phyloP scores from a whole-genome alignment of 1,139 yeast genomes.

The Blastobotrys proliferans region DNA sequence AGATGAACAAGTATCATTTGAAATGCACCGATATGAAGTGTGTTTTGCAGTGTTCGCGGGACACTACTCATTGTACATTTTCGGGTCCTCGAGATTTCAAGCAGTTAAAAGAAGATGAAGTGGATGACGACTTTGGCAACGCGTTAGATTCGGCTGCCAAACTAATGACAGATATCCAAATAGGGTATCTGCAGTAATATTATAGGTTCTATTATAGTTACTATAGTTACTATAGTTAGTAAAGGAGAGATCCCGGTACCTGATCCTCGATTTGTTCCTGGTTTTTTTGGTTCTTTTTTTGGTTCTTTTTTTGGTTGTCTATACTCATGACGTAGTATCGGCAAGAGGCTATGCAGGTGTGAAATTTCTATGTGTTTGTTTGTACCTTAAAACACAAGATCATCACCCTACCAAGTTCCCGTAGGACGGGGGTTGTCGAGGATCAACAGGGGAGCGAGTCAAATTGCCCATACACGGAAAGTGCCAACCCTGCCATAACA shows the following conservation, averaged over 20 bases:
- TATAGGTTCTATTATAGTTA: neutral
- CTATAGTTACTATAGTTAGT: neutral
- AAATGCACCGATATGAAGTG: conserved; percentile 7
- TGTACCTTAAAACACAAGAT: no score
- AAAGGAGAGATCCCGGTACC: no score
- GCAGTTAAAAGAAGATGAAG: conserved; percentile 6
- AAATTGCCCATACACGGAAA: no score
- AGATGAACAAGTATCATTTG: conserved; percentile 4
- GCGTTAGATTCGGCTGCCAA: conserved; percentile 10
- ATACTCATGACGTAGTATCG: no score
- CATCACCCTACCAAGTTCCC: no score
- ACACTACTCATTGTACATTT: conserved; percentile 3
- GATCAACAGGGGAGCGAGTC: no score
- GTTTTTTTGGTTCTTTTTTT: no score
- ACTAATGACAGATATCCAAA: conserved; percentile 5
- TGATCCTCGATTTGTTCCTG: neutral
- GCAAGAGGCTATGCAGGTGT: no score
- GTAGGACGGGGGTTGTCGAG: no score
- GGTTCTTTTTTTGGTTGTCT: no score
- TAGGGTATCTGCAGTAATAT: conserved; percentile 4
- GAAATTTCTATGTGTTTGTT: no score
- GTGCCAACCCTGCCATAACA: no score
- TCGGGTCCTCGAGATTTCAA: neutral
- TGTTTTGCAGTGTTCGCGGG: conserved; percentile 3
- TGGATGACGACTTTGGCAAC: conserved; percentile 5